Evolutionary conservation across 257 asterid species (phyloP).

Genomic region (Lycium ferocissimum): DNA sequence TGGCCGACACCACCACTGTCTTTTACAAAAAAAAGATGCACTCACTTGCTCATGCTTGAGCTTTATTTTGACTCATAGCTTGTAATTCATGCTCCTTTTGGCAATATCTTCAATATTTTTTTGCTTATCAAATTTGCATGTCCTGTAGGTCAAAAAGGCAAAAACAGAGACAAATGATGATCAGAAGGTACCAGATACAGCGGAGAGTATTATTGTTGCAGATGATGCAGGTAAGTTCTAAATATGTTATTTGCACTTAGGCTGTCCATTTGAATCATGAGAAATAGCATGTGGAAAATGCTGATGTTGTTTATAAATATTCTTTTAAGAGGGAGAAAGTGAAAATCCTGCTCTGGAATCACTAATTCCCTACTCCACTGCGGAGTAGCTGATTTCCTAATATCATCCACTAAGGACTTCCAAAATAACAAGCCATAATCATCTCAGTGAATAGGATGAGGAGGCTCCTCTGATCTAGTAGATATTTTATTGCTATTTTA

Average conservation of each 20-base stretch:
- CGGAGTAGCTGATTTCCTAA: neutral
- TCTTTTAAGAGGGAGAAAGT: neutral
- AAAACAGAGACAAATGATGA: conserved; percentile 48
- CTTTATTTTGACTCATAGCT: neutral
- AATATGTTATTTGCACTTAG: conserved; percentile 5
- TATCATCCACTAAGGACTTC: neutral
- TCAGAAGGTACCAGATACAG: conserved; percentile 46
- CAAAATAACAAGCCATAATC: neutral
- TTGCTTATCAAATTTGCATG: neutral
- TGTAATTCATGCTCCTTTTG: neutral
- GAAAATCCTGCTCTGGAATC: neutral
- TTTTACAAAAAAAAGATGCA: neutral
- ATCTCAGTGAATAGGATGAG: neutral
- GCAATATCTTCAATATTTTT: neutral
- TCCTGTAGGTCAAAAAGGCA: conserved; percentile 66
- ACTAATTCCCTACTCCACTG: neutral
- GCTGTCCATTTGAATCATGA: neutral
- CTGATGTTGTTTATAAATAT: neutral
- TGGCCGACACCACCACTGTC: neutral
- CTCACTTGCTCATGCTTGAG: conserved; percentile 16
- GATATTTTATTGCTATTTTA: conserved; percentile 15
- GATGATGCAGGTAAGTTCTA: conserved; percentile 55
- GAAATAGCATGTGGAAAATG: neutral
- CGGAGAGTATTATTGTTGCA: conserved; percentile 42
- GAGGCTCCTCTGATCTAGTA: neutral